phyloP scores from a whole-genome alignment of 2,329 filamentous ascomycete species.

The Curvularia lunata region DNA sequence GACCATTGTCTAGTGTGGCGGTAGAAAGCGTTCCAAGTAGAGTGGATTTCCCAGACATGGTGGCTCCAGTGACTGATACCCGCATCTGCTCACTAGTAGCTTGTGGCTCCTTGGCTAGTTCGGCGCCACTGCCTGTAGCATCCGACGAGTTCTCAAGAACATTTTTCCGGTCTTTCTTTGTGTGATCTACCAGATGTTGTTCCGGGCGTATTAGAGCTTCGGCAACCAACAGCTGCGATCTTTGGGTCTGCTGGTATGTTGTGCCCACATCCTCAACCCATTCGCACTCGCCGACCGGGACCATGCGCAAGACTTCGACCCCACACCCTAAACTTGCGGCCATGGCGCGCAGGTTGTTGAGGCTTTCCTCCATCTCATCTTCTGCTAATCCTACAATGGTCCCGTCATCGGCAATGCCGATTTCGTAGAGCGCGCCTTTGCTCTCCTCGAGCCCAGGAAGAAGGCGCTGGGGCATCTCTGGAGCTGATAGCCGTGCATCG shows the following conservation, averaged over 20 bases:
- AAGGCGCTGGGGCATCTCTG: slow-evolving; percentile 60
- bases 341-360: slow-evolving; percentile 86
- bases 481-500: slow-evolving; percentile 65
- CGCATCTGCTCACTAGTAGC: slow-evolving; percentile 69
- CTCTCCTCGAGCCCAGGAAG: slow-evolving; percentile 87
- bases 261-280: slow-evolving; percentile 62
- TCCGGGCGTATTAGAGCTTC: slow-evolving; percentile 84
- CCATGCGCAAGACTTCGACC: slow-evolving; percentile 79
- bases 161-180: slow-evolving; percentile 19
- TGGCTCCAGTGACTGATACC: slow-evolving; percentile 86
- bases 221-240: slow-evolving; percentile 76
- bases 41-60: slow-evolving; percentile 90
- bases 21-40: slow-evolving; percentile 87
- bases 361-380: slow-evolving; percentile 91
- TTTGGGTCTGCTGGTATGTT: slow-evolving; percentile 23
- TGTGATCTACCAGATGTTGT: slow-evolving; percentile 35
- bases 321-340: slow-evolving; percentile 88
- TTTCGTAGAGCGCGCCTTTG: slow-evolving; percentile 91
- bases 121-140: neutral
- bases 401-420: slow-evolving; percentile 94
- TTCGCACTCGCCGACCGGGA: slow-evolving; percentile 85
- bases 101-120: slow-evolving; percentile 11
- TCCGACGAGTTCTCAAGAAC: neutral
- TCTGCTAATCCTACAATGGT: slow-evolving; percentile 85
- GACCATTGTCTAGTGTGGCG: slow-evolving; percentile 86